A percentile compares a stretch with the other conserved stretches of the same genome.
These are phyloP conservation scores for Rubroboletus pulcherrimus DNA, from an alignment of 768 basidiomycete genomes.

Conservation along the genomic window DNA sequence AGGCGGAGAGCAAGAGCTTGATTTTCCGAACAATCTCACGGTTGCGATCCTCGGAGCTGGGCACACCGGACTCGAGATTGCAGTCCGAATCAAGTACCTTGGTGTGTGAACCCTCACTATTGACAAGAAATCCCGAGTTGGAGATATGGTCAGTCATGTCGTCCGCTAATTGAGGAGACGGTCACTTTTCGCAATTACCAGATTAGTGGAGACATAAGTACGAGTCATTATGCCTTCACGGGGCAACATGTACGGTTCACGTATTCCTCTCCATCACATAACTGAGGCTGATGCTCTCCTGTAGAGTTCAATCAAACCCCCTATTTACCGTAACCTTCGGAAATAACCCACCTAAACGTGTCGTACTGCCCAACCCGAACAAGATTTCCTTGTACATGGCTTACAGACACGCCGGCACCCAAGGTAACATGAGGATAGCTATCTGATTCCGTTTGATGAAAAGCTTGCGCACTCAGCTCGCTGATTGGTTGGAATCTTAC, in stretches of 20 bases:
- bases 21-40: conserved; percentile 45
- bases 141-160: conserved; percentile 32
- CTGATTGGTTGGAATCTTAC: conserved; percentile 56
- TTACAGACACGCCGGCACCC: conserved; percentile 43
- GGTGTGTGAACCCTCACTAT: conserved; percentile 49
- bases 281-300: background rate
- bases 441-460: background rate
- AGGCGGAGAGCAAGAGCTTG: conserved; percentile 35
- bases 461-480: conserved; percentile 34
- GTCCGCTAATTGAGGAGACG: background rate
- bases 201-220: conserved; percentile 36
- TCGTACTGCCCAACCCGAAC: background rate
- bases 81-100: conserved; percentile 52
- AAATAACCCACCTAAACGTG: conserved; percentile 1
- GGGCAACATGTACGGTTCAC: conserved; percentile 37
- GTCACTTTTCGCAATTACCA: background rate
- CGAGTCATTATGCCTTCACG: conserved; percentile 42
- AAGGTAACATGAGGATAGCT: conserved; percentile 32
- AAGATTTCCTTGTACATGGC: conserved; percentile 49
- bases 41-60: conserved; percentile 61
- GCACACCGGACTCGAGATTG: conserved; percentile 56
- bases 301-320: conserved; percentile 49
- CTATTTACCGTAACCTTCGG: conserved; percentile 37
- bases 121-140: conserved; percentile 44
- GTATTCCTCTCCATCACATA: background rate